A percentile compares a stretch with the other conserved stretches of the same genome.
Evolutionary conservation across 768 basidiomycete species (phyloP).

Genomic region (Macrolepiota albuminosa): DNA sequence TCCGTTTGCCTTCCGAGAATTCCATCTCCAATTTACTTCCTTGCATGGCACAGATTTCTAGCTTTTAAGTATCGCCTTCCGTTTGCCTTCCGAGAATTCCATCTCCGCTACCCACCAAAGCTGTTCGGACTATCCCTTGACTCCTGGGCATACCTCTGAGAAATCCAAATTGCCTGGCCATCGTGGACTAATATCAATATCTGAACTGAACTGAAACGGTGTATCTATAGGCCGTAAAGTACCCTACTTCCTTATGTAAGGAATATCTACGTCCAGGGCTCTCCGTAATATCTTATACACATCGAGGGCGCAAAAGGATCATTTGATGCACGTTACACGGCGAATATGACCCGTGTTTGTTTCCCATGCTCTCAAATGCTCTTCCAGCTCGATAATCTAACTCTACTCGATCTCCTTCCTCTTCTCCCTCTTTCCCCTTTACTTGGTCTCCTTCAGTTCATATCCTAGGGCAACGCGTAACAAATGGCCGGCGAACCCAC

Average conservation of each 20-base stretch:
- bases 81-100: background rate
- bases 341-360: background rate
- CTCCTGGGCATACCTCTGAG: background rate
- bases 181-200: background rate
- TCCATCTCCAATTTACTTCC: background rate
- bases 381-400: background rate
- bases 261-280: background rate
- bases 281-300: background rate
- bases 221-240: background rate
- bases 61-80: background rate
- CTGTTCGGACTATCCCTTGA: background rate
- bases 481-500: background rate
- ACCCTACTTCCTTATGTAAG: background rate
- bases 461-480: background rate
- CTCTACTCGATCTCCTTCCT: background rate
- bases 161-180: background rate
- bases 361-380: conserved; percentile 15
- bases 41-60: no score
- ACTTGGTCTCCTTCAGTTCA: no score
- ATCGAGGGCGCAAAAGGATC: background rate
- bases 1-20: background rate
- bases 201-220: background rate
- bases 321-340: background rate
- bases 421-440: background rate
- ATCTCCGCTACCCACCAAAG: background rate